phyloP scores from a whole-genome alignment of 352 stramenopile species.

The Phytopythium sindhum region DNA sequence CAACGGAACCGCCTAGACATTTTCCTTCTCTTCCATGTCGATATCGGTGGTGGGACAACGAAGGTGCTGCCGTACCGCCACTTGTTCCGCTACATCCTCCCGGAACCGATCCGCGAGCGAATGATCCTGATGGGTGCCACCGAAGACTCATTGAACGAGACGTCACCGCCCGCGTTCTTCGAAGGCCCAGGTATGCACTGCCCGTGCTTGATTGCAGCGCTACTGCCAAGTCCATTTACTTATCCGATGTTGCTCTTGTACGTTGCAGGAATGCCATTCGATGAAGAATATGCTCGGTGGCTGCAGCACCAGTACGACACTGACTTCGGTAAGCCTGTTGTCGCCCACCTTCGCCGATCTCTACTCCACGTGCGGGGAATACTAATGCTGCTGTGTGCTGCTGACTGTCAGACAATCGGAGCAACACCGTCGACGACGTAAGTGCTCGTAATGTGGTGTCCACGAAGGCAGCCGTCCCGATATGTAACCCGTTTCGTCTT shows the following conservation, averaged over 20 bases:
- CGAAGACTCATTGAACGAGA: conserved; percentile 68
- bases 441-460: not conserved
- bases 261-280: conserved; percentile 59
- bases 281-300: conserved; percentile 86
- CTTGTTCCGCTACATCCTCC: conserved; percentile 77
- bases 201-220: not conserved
- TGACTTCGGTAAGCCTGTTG: conserved; percentile 55
- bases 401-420: conserved; percentile 28
- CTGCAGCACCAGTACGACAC: conserved; percentile 85
- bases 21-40: conserved; percentile 76
- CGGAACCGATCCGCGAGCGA: conserved; percentile 51
- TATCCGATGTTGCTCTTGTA: not conserved
- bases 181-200: conserved; percentile 32
- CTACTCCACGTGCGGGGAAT: too few species aligned
- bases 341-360: not conserved
- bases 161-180: conserved; percentile 61
- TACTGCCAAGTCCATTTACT: not conserved
- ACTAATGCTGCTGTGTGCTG: not conserved
- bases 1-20: conserved; percentile 54
- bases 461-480: not conserved
- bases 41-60: conserved; percentile 40
- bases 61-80: conserved; percentile 66
- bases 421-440: conserved; percentile 48
- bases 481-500: not conserved
- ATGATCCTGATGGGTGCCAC: conserved; percentile 67